phyloP scores from a whole-genome alignment of 1,284 basidiomycete genomes.

The Taiwanofungus camphoratus region DNA sequence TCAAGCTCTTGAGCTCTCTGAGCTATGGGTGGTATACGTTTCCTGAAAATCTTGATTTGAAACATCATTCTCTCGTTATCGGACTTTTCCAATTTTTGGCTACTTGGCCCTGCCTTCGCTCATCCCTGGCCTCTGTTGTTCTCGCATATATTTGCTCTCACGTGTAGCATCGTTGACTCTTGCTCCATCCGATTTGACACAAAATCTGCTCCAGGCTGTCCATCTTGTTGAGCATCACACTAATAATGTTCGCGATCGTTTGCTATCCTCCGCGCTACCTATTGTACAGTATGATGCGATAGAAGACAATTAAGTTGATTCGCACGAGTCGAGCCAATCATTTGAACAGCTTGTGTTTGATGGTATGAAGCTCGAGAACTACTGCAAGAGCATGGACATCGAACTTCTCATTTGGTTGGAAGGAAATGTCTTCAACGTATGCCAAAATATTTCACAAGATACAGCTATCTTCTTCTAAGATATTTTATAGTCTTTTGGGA shows the following conservation, averaged over 20 bases:
- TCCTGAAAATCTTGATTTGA: constrained; percentile 1
- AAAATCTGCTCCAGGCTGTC: not conserved
- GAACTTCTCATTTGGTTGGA: too few relatives aligned
- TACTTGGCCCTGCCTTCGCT: constrained; percentile 4
- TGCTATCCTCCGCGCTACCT: not conserved
- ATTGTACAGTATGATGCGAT: constrained; percentile 13
- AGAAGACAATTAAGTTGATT: constrained; percentile 7
- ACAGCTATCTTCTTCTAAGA: too few relatives aligned
- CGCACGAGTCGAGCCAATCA: too few relatives aligned
- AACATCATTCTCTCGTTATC: constrained; percentile 2
- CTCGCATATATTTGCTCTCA: constrained; percentile 15
- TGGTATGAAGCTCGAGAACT: too few relatives aligned
- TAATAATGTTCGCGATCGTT: not conserved
- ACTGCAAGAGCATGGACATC: too few relatives aligned
- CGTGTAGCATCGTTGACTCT: constrained; percentile 15
- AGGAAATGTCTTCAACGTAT: too few relatives aligned
- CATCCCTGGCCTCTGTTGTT: constrained; percentile 10
- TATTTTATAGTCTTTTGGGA: too few relatives aligned
- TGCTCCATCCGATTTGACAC: constrained; percentile 1
- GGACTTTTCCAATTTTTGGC: constrained; percentile 8
- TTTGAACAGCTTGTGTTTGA: too few relatives aligned
- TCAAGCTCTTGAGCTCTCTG: constrained; percentile 4
- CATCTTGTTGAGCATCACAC: not conserved
- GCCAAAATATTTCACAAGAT: too few relatives aligned
- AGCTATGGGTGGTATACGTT: constrained; percentile 1